Conservation (phyloP, 2,329 filamentous ascomycete genomes). For the Volutella citrinella region DNA sequence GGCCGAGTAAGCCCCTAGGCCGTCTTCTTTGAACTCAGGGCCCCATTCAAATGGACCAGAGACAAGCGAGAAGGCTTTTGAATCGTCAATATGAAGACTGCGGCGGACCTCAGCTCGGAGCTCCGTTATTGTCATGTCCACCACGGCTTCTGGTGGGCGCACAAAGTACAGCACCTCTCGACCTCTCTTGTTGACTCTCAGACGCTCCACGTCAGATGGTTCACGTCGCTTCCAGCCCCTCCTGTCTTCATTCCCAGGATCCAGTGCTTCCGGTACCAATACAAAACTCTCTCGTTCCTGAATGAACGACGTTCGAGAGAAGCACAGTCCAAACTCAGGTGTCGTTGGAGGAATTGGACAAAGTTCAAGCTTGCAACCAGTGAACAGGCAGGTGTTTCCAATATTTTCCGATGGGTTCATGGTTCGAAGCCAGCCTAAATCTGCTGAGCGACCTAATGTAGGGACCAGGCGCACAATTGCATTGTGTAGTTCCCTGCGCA, state of each 20-base stretch:
- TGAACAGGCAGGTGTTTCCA: not conserved
- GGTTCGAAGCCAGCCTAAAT: not conserved
- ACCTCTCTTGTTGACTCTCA: not conserved
- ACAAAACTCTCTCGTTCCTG: not conserved
- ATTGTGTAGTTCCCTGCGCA: no score
- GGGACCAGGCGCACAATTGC: no score
- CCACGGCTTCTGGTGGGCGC: not conserved
- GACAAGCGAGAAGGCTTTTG: not conserved
- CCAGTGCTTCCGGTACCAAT: not conserved
- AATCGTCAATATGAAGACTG: not conserved
- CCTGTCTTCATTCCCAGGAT: not conserved
- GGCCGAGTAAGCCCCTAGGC: not conserved
- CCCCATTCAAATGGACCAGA: not conserved
- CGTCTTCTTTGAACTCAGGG: not conserved
- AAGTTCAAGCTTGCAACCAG: not conserved
- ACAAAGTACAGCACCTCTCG: not conserved
- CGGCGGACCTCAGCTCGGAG: not conserved
- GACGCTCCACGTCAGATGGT: not conserved
- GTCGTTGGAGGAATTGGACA: not conserved
- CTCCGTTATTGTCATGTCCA: not conserved
- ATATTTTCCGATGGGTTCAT: not conserved
- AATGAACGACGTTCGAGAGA: not conserved
- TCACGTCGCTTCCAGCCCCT: not conserved
- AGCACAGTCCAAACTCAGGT: not conserved
- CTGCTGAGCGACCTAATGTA: not conserved